Base-by-base conservation (phyloP, 805 yeast species). In the Kuraishia ogatae region DNA sequence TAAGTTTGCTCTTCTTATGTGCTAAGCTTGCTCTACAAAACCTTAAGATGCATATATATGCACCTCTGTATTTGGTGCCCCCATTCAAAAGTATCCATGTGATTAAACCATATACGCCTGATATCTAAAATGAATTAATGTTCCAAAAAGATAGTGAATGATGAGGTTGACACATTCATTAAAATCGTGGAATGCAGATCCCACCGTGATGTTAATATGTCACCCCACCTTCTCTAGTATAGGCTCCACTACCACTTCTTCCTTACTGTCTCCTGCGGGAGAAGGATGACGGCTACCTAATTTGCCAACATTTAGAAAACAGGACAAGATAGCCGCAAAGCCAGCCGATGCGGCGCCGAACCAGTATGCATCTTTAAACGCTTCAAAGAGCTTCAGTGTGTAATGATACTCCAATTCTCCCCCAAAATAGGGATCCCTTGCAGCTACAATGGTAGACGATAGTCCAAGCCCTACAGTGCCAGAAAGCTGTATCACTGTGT, bases 391-490 rank as follows among this genome's bases (percentile, higher is more conserved):
- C 35, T 62, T 65, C 1, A 26, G 52, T 1, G 58, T 19, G 56
- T 70, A 60, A 3, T 59, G 52, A 20, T 58, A 48, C 52, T 69
- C 66, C 5, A 58, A 56, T 1, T 61, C 15, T 0, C 66, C 61
- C 24, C 75, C 75, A 54, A 67, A 72, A 7, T 56, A 60, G 1
- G 64, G 62, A 54, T 66, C 65, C 43, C 62, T 66, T 2, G 76
- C 62, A 17, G 68, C 57, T 20, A 74, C 67, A 49, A 77, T 66
- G 0, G 80, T 73, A 20, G 74, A 64, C 1, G 76, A 64, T 1
- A 76, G 57, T 22, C 79, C 76, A 3, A 77, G 62, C 0, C 79
- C 79, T 2, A 78, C 64, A 2, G 79, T 64, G 1, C 73, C 66
- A 46, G 77, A 65, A 28, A 78, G 56, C 54, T 77, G 80, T 26